Base-by-base conservation (phyloP, 495 filamentous ascomycete species). In the Penicillium pulvis region DNA sequence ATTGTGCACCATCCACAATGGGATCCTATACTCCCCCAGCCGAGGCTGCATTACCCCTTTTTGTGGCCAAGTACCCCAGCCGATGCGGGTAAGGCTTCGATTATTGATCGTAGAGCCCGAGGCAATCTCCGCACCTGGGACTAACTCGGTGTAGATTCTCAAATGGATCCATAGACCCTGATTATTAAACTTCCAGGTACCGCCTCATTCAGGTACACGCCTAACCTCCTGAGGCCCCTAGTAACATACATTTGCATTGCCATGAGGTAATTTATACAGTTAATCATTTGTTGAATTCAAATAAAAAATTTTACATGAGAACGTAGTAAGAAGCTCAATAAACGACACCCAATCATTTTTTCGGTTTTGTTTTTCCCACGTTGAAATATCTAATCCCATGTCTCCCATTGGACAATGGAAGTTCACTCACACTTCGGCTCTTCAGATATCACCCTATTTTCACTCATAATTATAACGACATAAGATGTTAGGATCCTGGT, bases 1-100 rank as follows among this genome's bases (percentile, higher is more conserved):
- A 51, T 16, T 35, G 30, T 51, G 39, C 39, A 14, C 39, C 39
- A n/a, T 41, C 16, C 14, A 41, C 14, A 41, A 41, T 47, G 23
- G 20, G 44, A 5, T 41, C 35, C 39, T 31, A 30, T 51, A 51
- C 28, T 51, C 26, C n/a, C 16, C 17, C 26, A 51, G 30, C 48
- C 48, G 28, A 51, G 48, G 48, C 28, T 51, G 48, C 33, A 30
- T 16, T 12, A 33, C 48, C 44, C 44, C 44, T 47, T 47, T 47
- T 47, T 16, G 6, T 41, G 14, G 0, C 4, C 16, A 1, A 47
- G 1, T 47, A 23, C 44, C 24, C 44, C 19, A 47, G 19, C 19
- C 44, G 20, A 14, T 28, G 24, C 44, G 19, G 24, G 44, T 16
- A 41, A 41, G 39, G 39, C 39, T 41, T 41, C 14, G 12, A 41